Base-by-base conservation (phyloP, 2,329 filamentous ascomycete genomes). In the Cladosporium colombiae region DNA sequence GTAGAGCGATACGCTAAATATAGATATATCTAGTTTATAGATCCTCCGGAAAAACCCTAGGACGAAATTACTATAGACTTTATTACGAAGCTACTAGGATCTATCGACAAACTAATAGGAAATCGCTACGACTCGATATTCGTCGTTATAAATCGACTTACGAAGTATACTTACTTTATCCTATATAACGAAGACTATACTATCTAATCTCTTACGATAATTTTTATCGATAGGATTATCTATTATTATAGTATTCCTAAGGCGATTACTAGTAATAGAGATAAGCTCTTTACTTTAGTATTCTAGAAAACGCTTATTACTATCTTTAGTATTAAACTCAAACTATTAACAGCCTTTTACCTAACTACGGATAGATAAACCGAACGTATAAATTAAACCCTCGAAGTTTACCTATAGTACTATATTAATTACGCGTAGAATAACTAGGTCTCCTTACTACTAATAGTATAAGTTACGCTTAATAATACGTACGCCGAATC, bases 221-320 rank as follows among this genome's bases (percentile, higher is more conserved):
- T 52, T 4, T 62, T 62, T 6, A 4, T 62, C 27, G 27, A 62
- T 11, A 52, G 59, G 10, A 62, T 62, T 16, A 23, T 65, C 13
- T 18, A 29, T 23, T 53, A 58, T n/a, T 31, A 64, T 35, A 31
- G 65, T 37, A 49, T 66, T 2, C 53, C 52, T 21, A 52, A 57
- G 23, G n/a, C 29, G 16, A 59, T 66, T 35, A 59, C 64, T 11
- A 53, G 21, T 52, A 31, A 66, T 59, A 50, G 65, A 44, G 65
- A 64, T 40, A 50, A 50, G 37, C 40, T 57, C 49, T 64, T 64
- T 27, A 66, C 31, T 33, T 66, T 21, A 27, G 40, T 18, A 50
- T 52, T 66, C 23, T 66, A 31, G 50, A 58, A 63, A 40, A 66
- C 29, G 3, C 44, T 66, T n/a, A 29, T 63, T n/a, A n/a, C n/a